Base-by-base conservation (phyloP, 768 basidiomycete species). In the Lactarius deliciosus region DNA sequence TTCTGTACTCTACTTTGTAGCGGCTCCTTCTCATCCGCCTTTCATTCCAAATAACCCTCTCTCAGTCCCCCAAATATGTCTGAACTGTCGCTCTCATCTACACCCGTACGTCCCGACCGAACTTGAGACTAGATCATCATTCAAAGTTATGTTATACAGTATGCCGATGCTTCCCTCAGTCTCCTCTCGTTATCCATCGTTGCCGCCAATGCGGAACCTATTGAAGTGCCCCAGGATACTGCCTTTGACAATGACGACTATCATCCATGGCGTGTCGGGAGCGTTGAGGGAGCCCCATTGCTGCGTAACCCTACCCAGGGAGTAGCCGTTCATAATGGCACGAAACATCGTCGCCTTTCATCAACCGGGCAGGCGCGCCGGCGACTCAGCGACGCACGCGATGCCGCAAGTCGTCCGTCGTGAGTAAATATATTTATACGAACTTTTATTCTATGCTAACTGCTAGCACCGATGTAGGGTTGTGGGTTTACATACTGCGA, bases 321-420 rank as follows among this genome's bases (percentile, higher is more conserved):
- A 3, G 57, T 64, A 57, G 61, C 62, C 13, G 71, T 69, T 4
- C 76, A 76, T 41, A 69, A 70, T 56, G 73, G 72, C 13, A 69
- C 69, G 65, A 83, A 89, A 71, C 89, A 91, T 74, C 85, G 91
- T 61, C 81, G 90, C 20, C 77, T 91, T 22, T 86, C 89, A 20
- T 91, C 90, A 0, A 82, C 85, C 13, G 87, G 90, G 22, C 86
- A 89, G 76, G 80, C 84, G 30, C 85, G 86, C 73, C 82, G 91
- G 71, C 80, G 91, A 64, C 74, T 91, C 69, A 91, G 89, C 75
- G 91, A 92, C 75, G 91, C 90, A 30, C 80, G 88, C 58, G 91
- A 92, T 75, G 91, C 91, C 54, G 88, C 88, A 60, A 81, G 80
- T 64, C 81, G 91, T 60, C 89, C 89, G 61, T 84, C 85, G 90